phyloP scores from a whole-genome alignment of 108 stramenopile genomes.

The Skeletonema potamos region DNA sequence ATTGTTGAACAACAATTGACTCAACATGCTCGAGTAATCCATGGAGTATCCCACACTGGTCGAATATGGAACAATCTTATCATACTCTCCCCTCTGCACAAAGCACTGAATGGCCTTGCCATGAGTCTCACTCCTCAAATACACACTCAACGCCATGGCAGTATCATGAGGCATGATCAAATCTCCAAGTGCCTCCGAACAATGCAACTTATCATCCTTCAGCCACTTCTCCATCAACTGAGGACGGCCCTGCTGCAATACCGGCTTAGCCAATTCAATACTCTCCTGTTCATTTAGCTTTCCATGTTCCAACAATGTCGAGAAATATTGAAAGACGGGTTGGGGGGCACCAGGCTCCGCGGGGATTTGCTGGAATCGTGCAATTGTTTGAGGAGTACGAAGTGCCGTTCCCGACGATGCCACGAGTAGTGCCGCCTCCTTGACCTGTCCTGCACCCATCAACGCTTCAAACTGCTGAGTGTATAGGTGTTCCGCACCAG shows the following conservation, averaged over 20 bases:
- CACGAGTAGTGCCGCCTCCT: conserved; percentile 92
- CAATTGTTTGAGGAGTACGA: conserved; percentile 97
- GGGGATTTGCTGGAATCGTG: conserved; percentile 96
- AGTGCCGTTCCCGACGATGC: conserved; percentile 87
- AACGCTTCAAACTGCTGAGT: conserved; percentile 93
- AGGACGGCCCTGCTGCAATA: conserved; percentile 93
- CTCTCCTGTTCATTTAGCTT: conserved; percentile 96
- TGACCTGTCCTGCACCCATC: conserved; percentile 87
- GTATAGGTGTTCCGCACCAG: conserved; percentile 97
- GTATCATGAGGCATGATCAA: conserved; percentile 92
- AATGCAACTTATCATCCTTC: conserved; percentile 95
- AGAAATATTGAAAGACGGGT: conserved; percentile 99
- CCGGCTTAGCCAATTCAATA: conserved; percentile 97
- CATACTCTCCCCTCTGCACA: conserved; percentile 97
- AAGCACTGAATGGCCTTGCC: conserved; percentile 99
- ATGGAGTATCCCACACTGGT: conserved; percentile 93
- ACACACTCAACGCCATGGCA: conserved; percentile 97
- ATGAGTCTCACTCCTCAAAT: conserved; percentile 93
- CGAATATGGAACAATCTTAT: conserved; percentile 98
- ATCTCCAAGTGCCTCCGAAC: conserved; percentile 96
- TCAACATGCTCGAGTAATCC: conserved; percentile 96
- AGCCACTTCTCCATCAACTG: conserved; percentile 99
- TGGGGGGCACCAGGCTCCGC: conserved; percentile 94
- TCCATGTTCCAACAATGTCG: conserved; percentile 92
- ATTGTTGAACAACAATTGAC: conserved; percentile 96